These are phyloP conservation scores for Neurospora sublineolata DNA, from an alignment of 495 filamentous ascomycete species.

Conservation along the genomic window DNA sequence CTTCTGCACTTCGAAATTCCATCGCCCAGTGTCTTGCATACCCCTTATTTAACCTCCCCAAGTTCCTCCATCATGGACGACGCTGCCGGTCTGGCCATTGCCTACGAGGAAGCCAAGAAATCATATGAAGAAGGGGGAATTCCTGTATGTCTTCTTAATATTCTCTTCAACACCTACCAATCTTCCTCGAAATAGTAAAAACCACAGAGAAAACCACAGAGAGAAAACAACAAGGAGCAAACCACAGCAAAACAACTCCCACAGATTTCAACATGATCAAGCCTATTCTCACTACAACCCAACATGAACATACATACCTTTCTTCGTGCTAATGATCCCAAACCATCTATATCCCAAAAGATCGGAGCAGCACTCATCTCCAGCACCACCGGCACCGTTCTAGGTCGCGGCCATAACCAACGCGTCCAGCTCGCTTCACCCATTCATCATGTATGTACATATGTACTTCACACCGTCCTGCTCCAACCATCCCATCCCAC, in stretches of 20 bases:
- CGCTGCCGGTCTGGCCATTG: conserved; percentile 42
- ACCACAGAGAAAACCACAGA: neutral
- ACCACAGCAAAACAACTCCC: neutral
- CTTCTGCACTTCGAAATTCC: neutral
- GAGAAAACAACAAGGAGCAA: neutral
- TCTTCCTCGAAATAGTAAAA: neutral
- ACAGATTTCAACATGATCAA: neutral
- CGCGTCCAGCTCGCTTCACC: conserved; percentile 64
- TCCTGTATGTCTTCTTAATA: conserved; percentile 33
- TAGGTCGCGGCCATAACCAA: conserved; percentile 78
- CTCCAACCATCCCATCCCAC: too few species aligned
- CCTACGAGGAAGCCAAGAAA: conserved; percentile 65
- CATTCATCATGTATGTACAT: conserved; percentile 54
- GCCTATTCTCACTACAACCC: neutral
- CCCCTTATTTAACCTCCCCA: neutral
- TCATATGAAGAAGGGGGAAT: conserved; percentile 66
- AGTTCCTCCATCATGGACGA: conserved; percentile 34
- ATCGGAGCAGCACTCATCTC: conserved; percentile 59
- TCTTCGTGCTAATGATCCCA: neutral
- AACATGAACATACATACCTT: neutral
- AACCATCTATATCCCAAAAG: conserved; percentile 28
- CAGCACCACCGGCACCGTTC: conserved; percentile 51
- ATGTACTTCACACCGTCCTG: too few species aligned
- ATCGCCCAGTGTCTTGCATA: neutral
- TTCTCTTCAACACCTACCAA: neutral